A percentile compares a stretch with the other conserved stretches of the same genome.
phyloP scores from a whole-genome alignment of 768 basidiomycete species.

The Pleurotus platypus region DNA sequence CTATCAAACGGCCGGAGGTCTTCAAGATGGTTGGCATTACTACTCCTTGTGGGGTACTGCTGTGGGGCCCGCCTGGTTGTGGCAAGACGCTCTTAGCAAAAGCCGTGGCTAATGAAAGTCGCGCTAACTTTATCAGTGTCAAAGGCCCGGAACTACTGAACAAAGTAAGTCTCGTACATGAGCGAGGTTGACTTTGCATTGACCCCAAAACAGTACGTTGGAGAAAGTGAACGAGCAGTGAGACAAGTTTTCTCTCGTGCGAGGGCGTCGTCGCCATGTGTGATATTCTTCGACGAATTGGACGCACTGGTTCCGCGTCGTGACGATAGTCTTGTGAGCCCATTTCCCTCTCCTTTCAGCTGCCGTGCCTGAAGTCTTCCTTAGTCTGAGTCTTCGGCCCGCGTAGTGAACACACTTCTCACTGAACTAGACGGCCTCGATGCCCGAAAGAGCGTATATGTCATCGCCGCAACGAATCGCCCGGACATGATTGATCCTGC shows the following conservation, averaged over 20 bases:
- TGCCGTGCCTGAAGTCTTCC: not conserved
- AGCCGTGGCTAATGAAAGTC: conserved; percentile 93
- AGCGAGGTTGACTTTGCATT: not conserved
- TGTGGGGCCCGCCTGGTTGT: conserved; percentile 99
- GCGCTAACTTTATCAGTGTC: conserved; percentile 96
- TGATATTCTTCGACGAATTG: conserved; percentile 94
- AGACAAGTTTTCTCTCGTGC: conserved; percentile 93
- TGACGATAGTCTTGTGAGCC: conserved; percentile 80
- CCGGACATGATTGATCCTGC: conserved; percentile 98
- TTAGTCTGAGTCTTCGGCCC: conserved; percentile 88
- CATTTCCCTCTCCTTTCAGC: not conserved
- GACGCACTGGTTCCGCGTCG: conserved; percentile 89
- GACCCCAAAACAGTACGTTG: conserved; percentile 69
- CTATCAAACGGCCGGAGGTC: conserved; percentile 84
- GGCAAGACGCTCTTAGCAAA: conserved; percentile 98
- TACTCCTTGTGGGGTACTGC: conserved; percentile 86
- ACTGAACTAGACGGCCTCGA: conserved; percentile 94
- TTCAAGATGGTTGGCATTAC: conserved; percentile 88
- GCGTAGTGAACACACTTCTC: conserved; percentile 91
- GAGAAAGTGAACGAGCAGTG: conserved; percentile 94
- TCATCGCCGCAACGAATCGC: conserved; percentile 92
- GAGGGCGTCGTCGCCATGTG: conserved; percentile 88
- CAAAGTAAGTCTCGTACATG: conserved; percentile 56
- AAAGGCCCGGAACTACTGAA: conserved; percentile 97
- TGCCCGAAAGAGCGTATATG: conserved; percentile 81